phyloP scores from a whole-genome alignment of 257 asterid species.

The Forsythia suspensa region DNA sequence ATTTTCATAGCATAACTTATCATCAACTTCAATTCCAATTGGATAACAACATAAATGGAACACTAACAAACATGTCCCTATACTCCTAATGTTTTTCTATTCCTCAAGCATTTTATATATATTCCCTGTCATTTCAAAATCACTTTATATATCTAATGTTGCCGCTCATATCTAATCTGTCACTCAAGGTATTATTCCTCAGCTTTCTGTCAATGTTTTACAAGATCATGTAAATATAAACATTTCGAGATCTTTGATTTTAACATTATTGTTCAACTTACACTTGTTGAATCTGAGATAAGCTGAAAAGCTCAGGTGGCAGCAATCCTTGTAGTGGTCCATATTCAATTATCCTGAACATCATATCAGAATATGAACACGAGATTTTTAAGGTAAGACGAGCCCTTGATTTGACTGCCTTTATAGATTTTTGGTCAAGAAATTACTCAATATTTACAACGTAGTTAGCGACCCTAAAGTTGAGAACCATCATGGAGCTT shows the following conservation, averaged over 20 bases:
- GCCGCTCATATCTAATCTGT: constrained; percentile 68
- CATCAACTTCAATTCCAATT: too few relatives aligned
- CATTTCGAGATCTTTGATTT: neutral
- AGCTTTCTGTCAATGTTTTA: constrained; percentile 58
- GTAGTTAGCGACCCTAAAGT: constrained; percentile 73
- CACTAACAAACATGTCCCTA: too few relatives aligned
- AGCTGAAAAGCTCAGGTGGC: constrained; percentile 63
- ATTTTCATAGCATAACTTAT: too few relatives aligned
- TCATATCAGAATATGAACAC: constrained; percentile 17
- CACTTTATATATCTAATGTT: constrained; percentile 24
- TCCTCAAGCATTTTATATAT: too few relatives aligned
- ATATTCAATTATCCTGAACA: constrained; percentile 67
- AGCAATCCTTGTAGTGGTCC: constrained; percentile 81
- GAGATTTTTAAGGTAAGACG: constrained; percentile 24
- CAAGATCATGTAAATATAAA: neutral
- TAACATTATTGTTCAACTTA: constrained; percentile 35
- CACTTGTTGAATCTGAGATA: constrained; percentile 93
- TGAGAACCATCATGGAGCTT: constrained; percentile 77
- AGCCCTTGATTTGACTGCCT: constrained; percentile 4
- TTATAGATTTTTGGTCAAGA: neutral
- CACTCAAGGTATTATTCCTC: constrained; percentile 70
- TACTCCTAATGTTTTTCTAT: too few relatives aligned
- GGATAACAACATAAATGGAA: too few relatives aligned
- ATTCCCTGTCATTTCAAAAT: too few relatives aligned
- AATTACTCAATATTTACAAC: constrained; percentile 50